Evolutionary conservation across 768 basidiomycete genomes (phyloP).

Genomic region (Amyloporia xantha): DNA sequence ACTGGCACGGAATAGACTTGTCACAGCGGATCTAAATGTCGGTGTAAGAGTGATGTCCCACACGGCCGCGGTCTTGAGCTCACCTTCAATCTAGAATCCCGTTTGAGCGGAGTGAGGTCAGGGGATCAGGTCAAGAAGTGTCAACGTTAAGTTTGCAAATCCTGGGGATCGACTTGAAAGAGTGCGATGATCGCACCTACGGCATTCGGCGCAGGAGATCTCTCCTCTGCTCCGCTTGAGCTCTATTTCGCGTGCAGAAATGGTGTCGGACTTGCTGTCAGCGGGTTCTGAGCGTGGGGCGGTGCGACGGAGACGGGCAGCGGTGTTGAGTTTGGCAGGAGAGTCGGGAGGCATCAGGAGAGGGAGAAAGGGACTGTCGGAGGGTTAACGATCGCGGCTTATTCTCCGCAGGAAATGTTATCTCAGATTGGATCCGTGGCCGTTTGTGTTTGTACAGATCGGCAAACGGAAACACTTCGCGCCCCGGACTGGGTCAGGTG

Average conservation of each 20-base stretch:
- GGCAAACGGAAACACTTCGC: no score
- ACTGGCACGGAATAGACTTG: slow-evolving; percentile 76
- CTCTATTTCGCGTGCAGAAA: slow-evolving; percentile 46
- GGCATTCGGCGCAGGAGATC: slow-evolving; percentile 78
- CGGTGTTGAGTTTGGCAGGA: slow-evolving; percentile 14
- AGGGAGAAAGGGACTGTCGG: slow-evolving; percentile 8
- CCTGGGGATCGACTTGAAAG: background rate
- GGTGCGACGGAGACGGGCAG: slow-evolving; percentile 18
- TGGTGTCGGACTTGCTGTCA: slow-evolving; percentile 18
- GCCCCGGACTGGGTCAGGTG: no score
- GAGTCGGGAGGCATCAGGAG: slow-evolving; percentile 21
- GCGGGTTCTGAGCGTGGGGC: slow-evolving; percentile 19
- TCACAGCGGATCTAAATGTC: slow-evolving; percentile 76
- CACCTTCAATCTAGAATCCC: slow-evolving; percentile 23
- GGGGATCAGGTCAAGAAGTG: background rate
- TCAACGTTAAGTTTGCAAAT: background rate
- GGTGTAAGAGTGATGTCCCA: background rate
- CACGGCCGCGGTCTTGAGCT: background rate
- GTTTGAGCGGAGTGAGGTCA: background rate
- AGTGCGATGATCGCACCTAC: slow-evolving; percentile 51
- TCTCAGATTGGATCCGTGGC: no score
- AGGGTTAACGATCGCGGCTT: background rate
- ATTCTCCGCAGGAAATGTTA: background rate
- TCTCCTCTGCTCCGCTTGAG: slow-evolving; percentile 67
- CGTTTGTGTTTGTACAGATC: no score